Base-by-base conservation (phyloP, 495 filamentous ascomycete genomes). In the Neurospora sp. region DNA sequence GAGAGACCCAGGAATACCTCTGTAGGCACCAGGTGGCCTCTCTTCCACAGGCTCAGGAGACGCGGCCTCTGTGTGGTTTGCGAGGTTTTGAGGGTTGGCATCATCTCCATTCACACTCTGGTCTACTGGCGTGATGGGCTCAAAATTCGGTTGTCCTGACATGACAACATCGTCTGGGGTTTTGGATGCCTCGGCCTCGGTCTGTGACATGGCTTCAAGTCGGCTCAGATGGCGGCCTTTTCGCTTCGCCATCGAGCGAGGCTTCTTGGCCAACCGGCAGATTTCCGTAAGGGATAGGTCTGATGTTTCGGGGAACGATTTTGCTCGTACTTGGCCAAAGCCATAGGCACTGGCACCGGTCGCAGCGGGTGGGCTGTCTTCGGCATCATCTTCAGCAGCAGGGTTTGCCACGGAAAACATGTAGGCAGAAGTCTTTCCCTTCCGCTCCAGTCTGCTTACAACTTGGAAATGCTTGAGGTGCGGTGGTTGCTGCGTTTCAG, bases 361-460 rank as follows among this genome's bases (percentile, higher is more conserved):
- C 4, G 71, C 27, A 12, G n/a, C 40, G 73, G 69, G 8, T 7
- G 6, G 41, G 44, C 44, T 39, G 8, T 70, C 38, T 20, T 39
- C 41, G 14, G 9, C 9, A 2, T 70, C 35, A 2, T 66, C 42
- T 11, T 75, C 69, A 72, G 69, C 31, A 46, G 54, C 38, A 14
- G 27, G 20, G 41, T 74, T 18, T 27, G 73, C 37, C 6, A 79
- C 80, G 37, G 80, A 83, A 71, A 83, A 85, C 73, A 83, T 83
- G 73, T 85, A 85, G 27, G 82, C 82, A 40, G 83, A 84, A 16
- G 83, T 84, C 72, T 84, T 85, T 10, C 82, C 82, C 3, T 78
- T 72, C 16, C 84, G 83, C 16, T 81, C 81, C 10, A 85, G 78
- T 59, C 80, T 77, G 44, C 83, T 83, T 27, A 72, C 77, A n/a